phyloP scores from a whole-genome alignment of 2,329 filamentous ascomycete species.

The Alternaria angustiovoidea region DNA sequence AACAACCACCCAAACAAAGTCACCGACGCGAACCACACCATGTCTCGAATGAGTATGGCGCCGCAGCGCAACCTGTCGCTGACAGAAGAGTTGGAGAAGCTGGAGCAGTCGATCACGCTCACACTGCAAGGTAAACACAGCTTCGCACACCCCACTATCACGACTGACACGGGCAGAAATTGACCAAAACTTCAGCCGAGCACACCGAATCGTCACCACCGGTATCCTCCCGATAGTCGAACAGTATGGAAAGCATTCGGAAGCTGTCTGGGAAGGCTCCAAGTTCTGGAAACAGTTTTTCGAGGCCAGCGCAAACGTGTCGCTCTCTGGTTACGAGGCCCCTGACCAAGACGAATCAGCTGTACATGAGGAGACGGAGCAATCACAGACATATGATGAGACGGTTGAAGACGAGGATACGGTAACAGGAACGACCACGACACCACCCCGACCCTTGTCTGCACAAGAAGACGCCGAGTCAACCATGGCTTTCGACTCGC shows the following conservation, averaged over 20 bases:
- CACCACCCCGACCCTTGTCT: constrained; percentile 42
- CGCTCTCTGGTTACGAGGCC: constrained; percentile 93
- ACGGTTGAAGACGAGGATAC: constrained; percentile 49
- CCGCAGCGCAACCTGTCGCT: constrained; percentile 72
- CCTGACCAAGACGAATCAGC: constrained; percentile 66
- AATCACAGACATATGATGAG: constrained; percentile 54
- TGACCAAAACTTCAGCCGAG: constrained; percentile 96
- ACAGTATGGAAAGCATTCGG: constrained; percentile 92
- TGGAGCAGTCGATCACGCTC: constrained; percentile 96
- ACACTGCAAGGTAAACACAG: constrained; percentile 77
- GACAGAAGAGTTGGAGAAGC: constrained; percentile 92
- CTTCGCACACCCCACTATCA: constrained; percentile 29
- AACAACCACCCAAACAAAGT: constrained; percentile 5
- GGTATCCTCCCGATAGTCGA: constrained; percentile 94
- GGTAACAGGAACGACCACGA: constrained; percentile 55
- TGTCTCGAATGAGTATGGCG: constrained; percentile 61
- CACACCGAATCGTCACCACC: constrained; percentile 93
- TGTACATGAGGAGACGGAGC: constrained; percentile 53
- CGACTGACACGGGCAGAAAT: constrained; percentile 72
- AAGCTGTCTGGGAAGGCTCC: constrained; percentile 94
- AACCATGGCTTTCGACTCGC: constrained; percentile 73
- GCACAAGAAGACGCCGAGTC: constrained; percentile 56
- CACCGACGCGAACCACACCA: constrained; percentile 35
- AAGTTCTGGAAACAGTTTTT: constrained; percentile 99
- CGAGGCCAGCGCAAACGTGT: constrained; percentile 96